A percentile compares a stretch with the other conserved stretches of the same genome.
These are phyloP conservation scores for Myxozyma monticola DNA, from an alignment of 805 yeast species.

Conservation along the genomic window DNA sequence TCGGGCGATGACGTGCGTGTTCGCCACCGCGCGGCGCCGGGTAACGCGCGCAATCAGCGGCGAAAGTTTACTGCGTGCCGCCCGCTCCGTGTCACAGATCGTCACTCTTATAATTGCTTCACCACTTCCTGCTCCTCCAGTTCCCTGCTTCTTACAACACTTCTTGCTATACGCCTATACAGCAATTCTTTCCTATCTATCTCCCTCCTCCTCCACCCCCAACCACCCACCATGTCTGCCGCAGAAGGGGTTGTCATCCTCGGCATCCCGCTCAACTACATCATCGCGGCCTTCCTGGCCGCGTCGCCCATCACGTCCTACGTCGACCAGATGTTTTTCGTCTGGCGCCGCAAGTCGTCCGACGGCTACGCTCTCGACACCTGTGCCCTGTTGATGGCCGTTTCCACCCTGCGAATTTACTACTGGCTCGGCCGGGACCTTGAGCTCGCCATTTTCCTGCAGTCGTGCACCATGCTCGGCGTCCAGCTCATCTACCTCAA, in stretches of 20 bases:
- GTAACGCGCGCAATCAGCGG: too few relatives aligned
- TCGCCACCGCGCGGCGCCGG: too few relatives aligned
- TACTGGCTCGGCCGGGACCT: conserved; percentile 80
- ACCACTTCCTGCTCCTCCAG: too few relatives aligned
- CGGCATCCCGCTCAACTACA: conserved; percentile 53
- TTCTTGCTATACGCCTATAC: too few relatives aligned
- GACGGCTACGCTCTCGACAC: conserved; percentile 88
- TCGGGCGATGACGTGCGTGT: too few relatives aligned
- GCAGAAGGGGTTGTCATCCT: conserved; percentile 45
- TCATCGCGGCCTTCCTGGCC: conserved; percentile 65
- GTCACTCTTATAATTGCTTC: too few relatives aligned
- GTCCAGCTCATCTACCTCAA: conserved; percentile 68
- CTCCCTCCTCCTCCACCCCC: background rate
- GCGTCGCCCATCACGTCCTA: conserved; percentile 85
- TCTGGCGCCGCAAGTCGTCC: conserved; percentile 61
- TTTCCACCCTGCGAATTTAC: conserved; percentile 69
- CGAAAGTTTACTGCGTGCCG: too few relatives aligned
- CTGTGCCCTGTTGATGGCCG: conserved; percentile 85
- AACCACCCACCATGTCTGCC: conserved; percentile 8
- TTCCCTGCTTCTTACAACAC: too few relatives aligned
- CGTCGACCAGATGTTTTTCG: conserved; percentile 76
- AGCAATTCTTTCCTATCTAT: background rate
- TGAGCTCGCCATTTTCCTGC: conserved; percentile 75
- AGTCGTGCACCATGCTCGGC: conserved; percentile 79
- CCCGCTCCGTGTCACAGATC: too few relatives aligned